phyloP scores from a whole-genome alignment of 2,329 filamentous ascomycete species.

The Aspergillus quadrilineatus region DNA sequence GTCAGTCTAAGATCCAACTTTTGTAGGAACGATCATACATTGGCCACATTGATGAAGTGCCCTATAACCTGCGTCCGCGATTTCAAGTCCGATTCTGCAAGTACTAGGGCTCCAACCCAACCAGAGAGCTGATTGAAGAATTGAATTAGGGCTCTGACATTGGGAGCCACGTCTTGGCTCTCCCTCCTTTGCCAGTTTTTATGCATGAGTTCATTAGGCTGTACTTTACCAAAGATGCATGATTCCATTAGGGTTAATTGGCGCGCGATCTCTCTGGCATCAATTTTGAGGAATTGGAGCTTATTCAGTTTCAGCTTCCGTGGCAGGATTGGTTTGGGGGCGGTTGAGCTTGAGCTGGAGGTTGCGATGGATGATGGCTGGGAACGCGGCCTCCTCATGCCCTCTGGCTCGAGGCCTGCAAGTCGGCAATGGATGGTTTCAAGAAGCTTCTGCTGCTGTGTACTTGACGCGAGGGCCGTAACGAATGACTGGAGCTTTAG shows the following conservation, averaged over 20 bases:
- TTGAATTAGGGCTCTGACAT: conserved; percentile 88
- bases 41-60: conserved; percentile 88
- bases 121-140: conserved; percentile 97
- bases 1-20: background rate
- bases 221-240: conserved; percentile 84
- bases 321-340: conserved; percentile 82
- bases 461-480: background rate
- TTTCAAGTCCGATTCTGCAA: conserved; percentile 86
- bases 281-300: conserved; percentile 91
- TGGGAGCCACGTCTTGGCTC: conserved; percentile 74
- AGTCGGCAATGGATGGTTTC: conserved; percentile 67
- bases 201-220: conserved; percentile 85
- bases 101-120: conserved; percentile 95
- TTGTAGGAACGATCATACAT: conserved; percentile 55
- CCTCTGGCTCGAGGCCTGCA: background rate
- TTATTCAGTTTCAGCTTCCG: conserved; percentile 86
- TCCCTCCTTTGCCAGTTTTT: conserved; percentile 97
- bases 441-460: conserved; percentile 63
- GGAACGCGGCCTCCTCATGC: conserved; percentile 58
- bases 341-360: conserved; percentile 63
- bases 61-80: conserved; percentile 92
- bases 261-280: conserved; percentile 85
- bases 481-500: background rate
- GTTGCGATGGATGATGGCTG: background rate
- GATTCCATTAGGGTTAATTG: conserved; percentile 94